Conservation (phyloP, 108 stramenopile species). For the Mayamaea pseudoterrestris region DNA sequence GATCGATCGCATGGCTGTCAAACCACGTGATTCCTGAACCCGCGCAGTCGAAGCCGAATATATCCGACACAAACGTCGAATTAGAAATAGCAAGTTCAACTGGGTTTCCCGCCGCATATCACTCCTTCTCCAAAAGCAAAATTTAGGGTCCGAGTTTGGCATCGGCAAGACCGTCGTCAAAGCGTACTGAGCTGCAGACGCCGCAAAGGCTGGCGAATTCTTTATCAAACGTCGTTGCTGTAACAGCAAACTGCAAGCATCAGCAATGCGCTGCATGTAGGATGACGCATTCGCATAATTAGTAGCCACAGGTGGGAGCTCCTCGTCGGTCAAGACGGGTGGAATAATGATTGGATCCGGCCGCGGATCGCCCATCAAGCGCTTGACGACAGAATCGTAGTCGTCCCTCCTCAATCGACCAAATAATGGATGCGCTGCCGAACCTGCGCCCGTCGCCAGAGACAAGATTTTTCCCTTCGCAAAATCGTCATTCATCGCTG, state of each 20-base stretch:
- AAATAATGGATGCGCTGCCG: conserved; percentile 80
- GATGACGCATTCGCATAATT: conserved; percentile 79
- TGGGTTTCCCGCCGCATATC: conserved; percentile 90
- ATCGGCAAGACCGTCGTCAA: conserved; percentile 89
- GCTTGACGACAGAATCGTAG: conserved; percentile 81
- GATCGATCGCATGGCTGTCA: conserved; percentile 93
- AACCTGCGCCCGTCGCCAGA: conserved; percentile 56
- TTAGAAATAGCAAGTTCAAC: conserved; percentile 74
- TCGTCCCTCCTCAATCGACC: conserved; percentile 88
- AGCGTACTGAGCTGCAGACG: conserved; percentile 91
- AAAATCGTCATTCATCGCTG: conserved; percentile 47
- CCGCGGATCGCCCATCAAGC: conserved; percentile 77
- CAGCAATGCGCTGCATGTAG: conserved; percentile 77
- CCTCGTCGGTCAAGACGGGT: conserved; percentile 86
- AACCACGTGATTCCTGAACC: conserved; percentile 90
- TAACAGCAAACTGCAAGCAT: conserved; percentile 89
- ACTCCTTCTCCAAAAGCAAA: conserved; percentile 90
- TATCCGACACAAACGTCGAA: conserved; percentile 80
- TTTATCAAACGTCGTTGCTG: conserved; percentile 92
- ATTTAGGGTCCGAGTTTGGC: conserved; percentile 69
- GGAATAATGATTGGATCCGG: conserved; percentile 92
- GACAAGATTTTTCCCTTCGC: conserved; percentile 58
- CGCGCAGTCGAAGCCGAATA: conserved; percentile 84
- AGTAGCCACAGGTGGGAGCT: conserved; percentile 78
- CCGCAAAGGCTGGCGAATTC: conserved; percentile 91